Base-by-base conservation (phyloP, 805 yeast genomes). In the Metschnikowia amazonensis region DNA sequence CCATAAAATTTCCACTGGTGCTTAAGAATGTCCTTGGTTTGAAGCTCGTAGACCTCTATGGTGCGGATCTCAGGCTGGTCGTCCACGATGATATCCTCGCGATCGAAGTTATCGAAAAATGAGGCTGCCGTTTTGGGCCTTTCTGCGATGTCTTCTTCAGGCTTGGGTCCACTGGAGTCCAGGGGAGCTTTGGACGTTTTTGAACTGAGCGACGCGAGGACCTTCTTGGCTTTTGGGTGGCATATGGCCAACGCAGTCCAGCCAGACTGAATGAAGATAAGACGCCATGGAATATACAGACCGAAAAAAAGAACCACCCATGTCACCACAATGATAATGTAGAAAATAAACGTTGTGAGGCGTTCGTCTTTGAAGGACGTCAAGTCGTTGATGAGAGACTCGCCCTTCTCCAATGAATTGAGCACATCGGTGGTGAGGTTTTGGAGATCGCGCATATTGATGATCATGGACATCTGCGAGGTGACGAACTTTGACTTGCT, bases 41-140 rank as follows among this genome's bases (percentile, higher is more conserved):
- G 86, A 20, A 89, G 72, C 62, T 89, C 96, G 60, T 74, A 90
- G 1, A 90, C 70, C 58, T 89, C 95, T 6, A 87, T 89, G n/a
- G 67, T 61, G 36, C 79, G 69, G 0, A 67, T 61, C 39, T 81
- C 82, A 0, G 89, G 84, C 0, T 76, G 66, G 46, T 82, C 89
- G 58, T 87, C 95, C 20, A 83, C 75, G n/a, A 86, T 68, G 7
- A 89, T 78, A 49, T 80, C 79, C 18, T 66, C 60, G 43, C 74
- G 60, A 42, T 73, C 75, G 31, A 66, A 62, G 32, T 56, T 62
- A 21, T 65, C 66, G 4, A 69, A 28, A 9, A 40, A 10, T 6
- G 35, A 33, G 9, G 29, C 31, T 9, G 13, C 8, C 8, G 8
- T 17, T 14, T 18, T 27, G 13, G 23, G 30, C 27, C 24, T 42